These are phyloP conservation scores for Nepenthes alata DNA, from an alignment of 179 eudicot species.

Conservation along the genomic window DNA sequence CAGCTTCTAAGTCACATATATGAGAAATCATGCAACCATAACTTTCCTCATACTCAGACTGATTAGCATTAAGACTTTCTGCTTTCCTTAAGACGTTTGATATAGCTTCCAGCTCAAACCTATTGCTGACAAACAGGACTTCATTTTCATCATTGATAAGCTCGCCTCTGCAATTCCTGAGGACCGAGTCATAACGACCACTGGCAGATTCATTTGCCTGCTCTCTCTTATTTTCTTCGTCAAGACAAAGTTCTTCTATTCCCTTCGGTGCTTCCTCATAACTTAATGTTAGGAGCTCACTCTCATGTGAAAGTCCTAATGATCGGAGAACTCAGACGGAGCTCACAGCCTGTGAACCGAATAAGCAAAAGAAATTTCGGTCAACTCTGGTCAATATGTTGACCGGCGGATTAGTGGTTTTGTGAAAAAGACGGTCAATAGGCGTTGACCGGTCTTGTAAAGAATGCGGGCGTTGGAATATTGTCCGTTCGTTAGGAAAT, in stretches of 20 bases:
- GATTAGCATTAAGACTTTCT: conserved; percentile 41
- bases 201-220: conserved; percentile 29
- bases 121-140: conserved; percentile 26
- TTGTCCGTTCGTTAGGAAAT: too few species aligned
- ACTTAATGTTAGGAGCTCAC: too few species aligned
- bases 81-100: conserved; percentile 60
- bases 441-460: too few species aligned
- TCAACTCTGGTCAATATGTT: too few species aligned
- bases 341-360: too few species aligned
- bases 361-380: too few species aligned
- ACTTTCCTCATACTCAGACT: conserved; percentile 59
- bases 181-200: conserved; percentile 45
- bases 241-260: conserved; percentile 62
- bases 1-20: conserved; percentile 63
- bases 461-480: too few species aligned
- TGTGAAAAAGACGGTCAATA: too few species aligned
- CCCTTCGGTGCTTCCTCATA: conserved; percentile 82
- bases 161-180: conserved; percentile 65
- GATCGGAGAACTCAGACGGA: too few species aligned
- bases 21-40: conserved; percentile 44
- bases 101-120: conserved; percentile 58
- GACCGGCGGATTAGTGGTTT: too few species aligned
- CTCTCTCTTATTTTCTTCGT: conserved; percentile 77
- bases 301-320: too few species aligned
- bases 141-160: conserved; percentile 47